Conservation (phyloP, 2,329 filamentous ascomycete species). For the Fusarium pseudocircinatum region DNA sequence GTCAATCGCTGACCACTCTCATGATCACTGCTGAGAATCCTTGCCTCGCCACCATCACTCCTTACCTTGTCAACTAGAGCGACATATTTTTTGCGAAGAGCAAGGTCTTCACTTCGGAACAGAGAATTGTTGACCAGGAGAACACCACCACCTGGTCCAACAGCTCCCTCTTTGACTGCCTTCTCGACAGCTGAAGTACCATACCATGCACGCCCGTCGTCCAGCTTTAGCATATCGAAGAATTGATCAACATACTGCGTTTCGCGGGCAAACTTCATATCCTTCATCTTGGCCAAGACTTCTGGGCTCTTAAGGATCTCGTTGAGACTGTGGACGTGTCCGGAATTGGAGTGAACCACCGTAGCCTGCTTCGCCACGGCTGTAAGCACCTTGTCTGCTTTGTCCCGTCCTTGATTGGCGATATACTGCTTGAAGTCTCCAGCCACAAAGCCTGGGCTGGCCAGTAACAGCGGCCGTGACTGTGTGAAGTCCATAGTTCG, state of each 20-base stretch:
- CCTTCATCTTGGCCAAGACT: slow-evolving; percentile 78
- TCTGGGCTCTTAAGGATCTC: slow-evolving; percentile 86
- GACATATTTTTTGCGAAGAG: slow-evolving; percentile 82
- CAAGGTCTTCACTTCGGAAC: slow-evolving; percentile 84
- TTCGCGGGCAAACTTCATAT: slow-evolving; percentile 89
- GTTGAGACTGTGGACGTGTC: slow-evolving; percentile 86
- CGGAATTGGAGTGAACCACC: slow-evolving; percentile 85
- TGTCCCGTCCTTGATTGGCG: slow-evolving; percentile 65
- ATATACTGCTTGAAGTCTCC: slow-evolving; percentile 81
- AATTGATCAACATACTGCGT: slow-evolving; percentile 87
- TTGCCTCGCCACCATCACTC: slow-evolving; percentile 84
- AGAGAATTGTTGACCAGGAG: slow-evolving; percentile 87
- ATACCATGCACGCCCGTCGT: slow-evolving; percentile 92
- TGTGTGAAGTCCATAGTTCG: slow-evolving; percentile 79
- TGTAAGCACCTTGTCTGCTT: slow-evolving; percentile 74
- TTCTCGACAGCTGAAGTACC: slow-evolving; percentile 82
- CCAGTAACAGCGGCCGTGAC: slow-evolving; percentile 80
- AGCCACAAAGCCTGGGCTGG: slow-evolving; percentile 89
- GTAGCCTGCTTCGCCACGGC: slow-evolving; percentile 69
- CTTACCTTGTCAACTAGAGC: slow-evolving; percentile 87
- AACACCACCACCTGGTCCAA: slow-evolving; percentile 80
- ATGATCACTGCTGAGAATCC: slow-evolving; percentile 91
- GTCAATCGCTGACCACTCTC: slow-evolving; percentile 90
- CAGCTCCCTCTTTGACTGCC: slow-evolving; percentile 86
- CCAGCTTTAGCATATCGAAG: slow-evolving; percentile 77